phyloP scores from a whole-genome alignment of 441 rosid genomes.

The Croton setiger region DNA sequence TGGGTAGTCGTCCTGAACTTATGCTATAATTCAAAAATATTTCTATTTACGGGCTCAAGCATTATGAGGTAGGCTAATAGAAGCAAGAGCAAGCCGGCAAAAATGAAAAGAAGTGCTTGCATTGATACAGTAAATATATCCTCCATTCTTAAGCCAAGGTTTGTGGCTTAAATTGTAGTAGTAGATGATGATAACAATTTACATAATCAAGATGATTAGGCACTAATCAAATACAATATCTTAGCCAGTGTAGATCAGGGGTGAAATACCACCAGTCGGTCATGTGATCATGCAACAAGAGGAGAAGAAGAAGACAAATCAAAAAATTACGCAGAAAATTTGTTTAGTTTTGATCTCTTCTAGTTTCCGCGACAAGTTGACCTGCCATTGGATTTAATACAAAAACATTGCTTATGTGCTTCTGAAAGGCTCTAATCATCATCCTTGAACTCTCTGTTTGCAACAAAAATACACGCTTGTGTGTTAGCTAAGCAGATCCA shows the following conservation, averaged over 20 bases:
- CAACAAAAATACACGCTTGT: conserved; percentile 13
- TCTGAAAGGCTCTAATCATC: conserved; percentile 54
- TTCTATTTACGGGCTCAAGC: too few relatives aligned
- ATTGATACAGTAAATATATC: too few relatives aligned
- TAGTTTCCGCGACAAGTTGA: background rate
- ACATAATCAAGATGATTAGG: too few relatives aligned
- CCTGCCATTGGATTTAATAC: conserved; percentile 6
- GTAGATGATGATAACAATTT: too few relatives aligned
- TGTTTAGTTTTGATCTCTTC: background rate
- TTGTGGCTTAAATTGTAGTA: too few relatives aligned
- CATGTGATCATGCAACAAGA: background rate
- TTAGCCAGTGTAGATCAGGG: background rate
- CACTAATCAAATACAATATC: too few relatives aligned
- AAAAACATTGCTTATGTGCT: conserved; percentile 21
- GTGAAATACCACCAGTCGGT: background rate
- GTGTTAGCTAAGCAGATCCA: background rate
- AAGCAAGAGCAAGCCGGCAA: background rate
- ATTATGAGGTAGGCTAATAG: background rate
- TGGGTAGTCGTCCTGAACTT: too few relatives aligned
- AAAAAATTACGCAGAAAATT: background rate
- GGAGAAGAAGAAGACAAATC: background rate
- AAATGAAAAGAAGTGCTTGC: too few relatives aligned
- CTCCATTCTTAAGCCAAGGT: too few relatives aligned
- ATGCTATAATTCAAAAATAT: too few relatives aligned
- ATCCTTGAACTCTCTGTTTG: conserved; percentile 88